Evolutionary conservation across 306 rosid genomes (phyloP), one percentile per base, ranked within the genome.

Genomic region (Sphenostylis stenocarpa): DNA sequence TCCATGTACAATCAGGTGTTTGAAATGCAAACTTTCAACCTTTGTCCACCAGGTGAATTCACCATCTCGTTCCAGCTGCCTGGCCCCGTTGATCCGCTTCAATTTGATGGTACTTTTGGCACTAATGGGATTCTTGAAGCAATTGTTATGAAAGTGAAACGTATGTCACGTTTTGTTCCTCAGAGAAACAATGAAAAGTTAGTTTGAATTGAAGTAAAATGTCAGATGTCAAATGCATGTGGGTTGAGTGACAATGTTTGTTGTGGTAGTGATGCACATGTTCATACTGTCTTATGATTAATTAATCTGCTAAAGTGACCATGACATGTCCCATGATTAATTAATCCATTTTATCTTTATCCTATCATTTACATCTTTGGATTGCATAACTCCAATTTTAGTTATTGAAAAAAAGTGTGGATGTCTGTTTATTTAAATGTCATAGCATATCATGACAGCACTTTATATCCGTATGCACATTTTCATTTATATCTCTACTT

Each of bases 121-220:
- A 88, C 84, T 66, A 90, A 91, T 68, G 97, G 97, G 67, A 80
- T 94, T 76, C 87, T 94, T 75, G 94, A 91, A 77, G 98, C 94
- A 75, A 65, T 84, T 73, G 93, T 91, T 68, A 77, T 78, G 87
- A 94, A 94, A 85, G 70, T 74, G 67, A 57, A 48, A n/a, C 21
- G 19, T 73, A n/a, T n/a, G n/a, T n/a, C n/a, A n/a, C n/a, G n/a
- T 47, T 60, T 43, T 26, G 15, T 65, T 53, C 60, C 63, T 52
- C 69, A 6, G 1, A 1, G 60, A 26, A 79, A 33, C 61, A 55
- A 8, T 10, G 24, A 51, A n/a, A 61, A 49, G 20, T 23, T 70
- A 33, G 15, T 26, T 41, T 55, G 72, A 6, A 49, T 56, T 80
- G 47, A 58, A 61, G 63, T 61, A 60, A 70, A 44, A 68, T 23